These are phyloP conservation scores for Plasmodiophora brassicae DNA, from an alignment of 208 protist genomes.

Conservation along the genomic window DNA sequence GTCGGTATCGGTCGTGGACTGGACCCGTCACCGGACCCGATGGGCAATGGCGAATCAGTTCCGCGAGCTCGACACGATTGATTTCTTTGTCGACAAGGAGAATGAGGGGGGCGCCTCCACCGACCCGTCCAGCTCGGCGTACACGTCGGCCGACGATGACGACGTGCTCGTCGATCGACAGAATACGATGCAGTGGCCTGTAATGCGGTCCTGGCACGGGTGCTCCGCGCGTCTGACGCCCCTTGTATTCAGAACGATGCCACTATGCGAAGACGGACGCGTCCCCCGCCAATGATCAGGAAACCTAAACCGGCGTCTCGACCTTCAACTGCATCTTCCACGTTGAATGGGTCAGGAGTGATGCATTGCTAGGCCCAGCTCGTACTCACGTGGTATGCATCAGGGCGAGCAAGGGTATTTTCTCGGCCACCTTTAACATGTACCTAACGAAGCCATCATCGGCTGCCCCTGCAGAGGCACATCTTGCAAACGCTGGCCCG, in stretches of 20 bases:
- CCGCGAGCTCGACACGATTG: slow-evolving; percentile 23
- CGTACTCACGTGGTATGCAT: too few species aligned
- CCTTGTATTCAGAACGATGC: not conserved
- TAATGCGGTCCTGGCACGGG: not conserved
- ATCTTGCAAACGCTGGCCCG: too few species aligned
- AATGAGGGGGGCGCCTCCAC: not conserved
- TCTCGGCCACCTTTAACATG: too few species aligned
- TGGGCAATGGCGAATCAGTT: too few species aligned
- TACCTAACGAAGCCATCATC: too few species aligned
- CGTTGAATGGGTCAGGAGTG: not conserved
- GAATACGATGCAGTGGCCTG: not conserved
- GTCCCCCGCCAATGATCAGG: not conserved
- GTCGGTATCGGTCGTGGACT: too few species aligned
- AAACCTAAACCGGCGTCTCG: not conserved
- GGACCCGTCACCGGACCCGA: too few species aligned
- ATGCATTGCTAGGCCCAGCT: too few species aligned
- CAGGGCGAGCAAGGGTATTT: too few species aligned
- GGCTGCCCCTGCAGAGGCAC: too few species aligned
- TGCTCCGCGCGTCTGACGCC: not conserved
- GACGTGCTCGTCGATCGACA: not conserved
- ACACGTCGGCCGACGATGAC: not conserved
- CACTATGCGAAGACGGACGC: not conserved
- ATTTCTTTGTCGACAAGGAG: not conserved
- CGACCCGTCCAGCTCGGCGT: not conserved
- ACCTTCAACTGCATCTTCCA: not conserved